Base-by-base conservation (phyloP, 192 early-diverging fungal species). In the Entophlyctis luteolus region DNA sequence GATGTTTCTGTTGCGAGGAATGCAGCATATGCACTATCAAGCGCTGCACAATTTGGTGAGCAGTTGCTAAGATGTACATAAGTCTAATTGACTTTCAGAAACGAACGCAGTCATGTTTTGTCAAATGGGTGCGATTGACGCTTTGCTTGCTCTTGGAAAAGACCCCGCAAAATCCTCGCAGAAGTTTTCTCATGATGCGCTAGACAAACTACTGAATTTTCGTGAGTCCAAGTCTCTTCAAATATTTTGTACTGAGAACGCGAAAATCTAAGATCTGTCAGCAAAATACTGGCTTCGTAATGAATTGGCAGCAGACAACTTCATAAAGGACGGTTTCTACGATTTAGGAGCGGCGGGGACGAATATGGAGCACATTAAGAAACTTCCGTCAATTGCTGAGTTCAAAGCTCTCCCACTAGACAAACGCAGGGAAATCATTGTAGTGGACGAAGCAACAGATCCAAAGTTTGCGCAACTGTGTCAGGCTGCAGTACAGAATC, bases 271-370 rank as follows among this genome's bases (percentile, higher is more conserved):
- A 84, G 84, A 82, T 62, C 48, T 82, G 14, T 63, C 79, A 1
- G 82, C 80, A 50, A 86, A 86, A 63, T 86, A 82, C 63, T 83
- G 84, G 81, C 70, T 86, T 16, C 65, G 54, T 32, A 75, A 84
- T 67, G 57, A 72, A 27, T 67, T 86, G 14, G 55, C 67, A 29
- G 27, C 58, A 14, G 66, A 58, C 23, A 84, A 86, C 70, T 8
- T 59, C 25, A 80, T 86, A 59, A 20, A 42, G 8, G 73, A 78
- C 67, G 77, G 75, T 4, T 86, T 86, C 48, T 86, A 85, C 58
- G 82, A 86, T 62, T 34, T 78, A 36, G 84, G 84, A 12, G 76
- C 73, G n/a, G 79, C 80, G 4, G 78, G 79, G 10, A 28, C 72
- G 0, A 77, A 70, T 37, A 45, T 68, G 23, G 72, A 71, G 4